phyloP scores from a whole-genome alignment of 2,329 filamentous ascomycete genomes.

The Penicillium sp. region DNA sequence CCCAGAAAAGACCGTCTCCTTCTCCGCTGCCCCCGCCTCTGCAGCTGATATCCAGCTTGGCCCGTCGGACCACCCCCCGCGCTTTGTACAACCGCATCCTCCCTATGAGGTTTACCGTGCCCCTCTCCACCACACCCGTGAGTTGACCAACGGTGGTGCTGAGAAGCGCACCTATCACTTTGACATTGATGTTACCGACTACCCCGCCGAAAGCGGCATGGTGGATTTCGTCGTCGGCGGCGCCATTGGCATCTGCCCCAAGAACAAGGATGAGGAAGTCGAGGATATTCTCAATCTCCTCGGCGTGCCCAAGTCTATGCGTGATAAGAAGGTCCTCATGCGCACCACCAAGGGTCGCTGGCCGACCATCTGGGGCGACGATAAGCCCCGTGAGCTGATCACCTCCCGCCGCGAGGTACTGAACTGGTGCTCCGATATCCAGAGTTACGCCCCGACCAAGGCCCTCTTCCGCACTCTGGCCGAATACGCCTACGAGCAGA shows the following conservation, averaged over 20 bases:
- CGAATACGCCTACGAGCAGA: conserved; percentile 76
- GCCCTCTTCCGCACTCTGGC: conserved; percentile 80
- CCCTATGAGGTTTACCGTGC: conserved; percentile 91
- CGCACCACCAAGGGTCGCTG: conserved; percentile 82
- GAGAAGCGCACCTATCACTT: conserved; percentile 98
- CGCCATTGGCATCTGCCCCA: conserved; percentile 89
- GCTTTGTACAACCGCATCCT: conserved; percentile 91
- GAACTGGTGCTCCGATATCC: conserved; percentile 93
- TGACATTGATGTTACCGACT: conserved; percentile 94
- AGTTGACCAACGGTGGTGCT: conserved; percentile 83
- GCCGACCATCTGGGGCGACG: conserved; percentile 98
- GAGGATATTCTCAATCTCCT: conserved; percentile 84
- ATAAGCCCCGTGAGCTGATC: conserved; percentile 79
- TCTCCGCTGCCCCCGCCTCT: conserved; percentile 51
- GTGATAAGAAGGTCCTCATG: conserved; percentile 80
- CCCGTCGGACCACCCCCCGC: conserved; percentile 69
- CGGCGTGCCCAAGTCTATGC: conserved; percentile 76
- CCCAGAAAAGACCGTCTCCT: conserved; percentile 74
- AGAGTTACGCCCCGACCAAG: conserved; percentile 91
- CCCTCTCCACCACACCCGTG: conserved; percentile 80
- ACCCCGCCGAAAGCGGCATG: conserved; percentile 76
- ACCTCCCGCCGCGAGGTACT: conserved; percentile 91
- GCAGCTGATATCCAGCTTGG: conserved; percentile 38
- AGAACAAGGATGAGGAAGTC: conserved; percentile 76
- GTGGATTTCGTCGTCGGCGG: conserved; percentile 96